Evolutionary conservation across 228 moss, liverwort and hornwort species (phyloP).

Genomic region (Sphagnum magellanicum): DNA sequence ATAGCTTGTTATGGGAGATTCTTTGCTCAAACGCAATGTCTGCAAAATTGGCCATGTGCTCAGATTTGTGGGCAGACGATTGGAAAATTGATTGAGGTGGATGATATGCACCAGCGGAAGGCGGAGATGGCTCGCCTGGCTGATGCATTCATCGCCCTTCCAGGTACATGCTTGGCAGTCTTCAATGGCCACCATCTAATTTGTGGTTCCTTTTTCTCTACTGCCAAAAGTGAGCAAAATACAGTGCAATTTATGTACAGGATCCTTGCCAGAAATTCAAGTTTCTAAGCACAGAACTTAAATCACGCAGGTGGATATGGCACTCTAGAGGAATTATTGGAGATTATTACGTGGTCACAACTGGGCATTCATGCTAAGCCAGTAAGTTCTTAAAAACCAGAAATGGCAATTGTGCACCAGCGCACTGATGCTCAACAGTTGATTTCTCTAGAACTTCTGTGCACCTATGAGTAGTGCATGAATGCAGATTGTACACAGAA

Average conservation of each 20-base stretch:
- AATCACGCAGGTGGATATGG: conserved; percentile 45
- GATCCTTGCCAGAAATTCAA: too few species aligned
- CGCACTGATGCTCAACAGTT: background rate
- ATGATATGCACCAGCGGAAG: conserved; percentile 58
- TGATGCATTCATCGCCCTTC: conserved; percentile 58
- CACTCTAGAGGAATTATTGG: conserved; percentile 56
- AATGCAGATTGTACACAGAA: too few species aligned
- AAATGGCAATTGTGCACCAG: background rate
- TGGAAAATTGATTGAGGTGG: conserved; percentile 38
- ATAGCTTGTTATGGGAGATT: background rate
- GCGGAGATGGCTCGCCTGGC: conserved; percentile 66
- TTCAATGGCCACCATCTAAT: background rate
- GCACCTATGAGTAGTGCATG: too few species aligned
- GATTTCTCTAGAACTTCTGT: background rate
- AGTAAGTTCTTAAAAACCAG: conserved; percentile 7
- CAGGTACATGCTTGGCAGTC: conserved; percentile 17
- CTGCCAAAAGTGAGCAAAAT: background rate
- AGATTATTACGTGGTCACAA: conserved; percentile 67
- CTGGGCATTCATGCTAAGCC: conserved; percentile 67
- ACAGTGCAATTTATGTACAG: background rate
- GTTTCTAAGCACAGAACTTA: background rate
- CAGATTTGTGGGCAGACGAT: conserved; percentile 36
- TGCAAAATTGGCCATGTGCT: background rate
- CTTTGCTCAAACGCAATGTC: background rate
- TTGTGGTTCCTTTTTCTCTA: background rate